phyloP scores from a whole-genome alignment of 2,329 filamentous ascomycete species.

The Penicillium hordei region DNA sequence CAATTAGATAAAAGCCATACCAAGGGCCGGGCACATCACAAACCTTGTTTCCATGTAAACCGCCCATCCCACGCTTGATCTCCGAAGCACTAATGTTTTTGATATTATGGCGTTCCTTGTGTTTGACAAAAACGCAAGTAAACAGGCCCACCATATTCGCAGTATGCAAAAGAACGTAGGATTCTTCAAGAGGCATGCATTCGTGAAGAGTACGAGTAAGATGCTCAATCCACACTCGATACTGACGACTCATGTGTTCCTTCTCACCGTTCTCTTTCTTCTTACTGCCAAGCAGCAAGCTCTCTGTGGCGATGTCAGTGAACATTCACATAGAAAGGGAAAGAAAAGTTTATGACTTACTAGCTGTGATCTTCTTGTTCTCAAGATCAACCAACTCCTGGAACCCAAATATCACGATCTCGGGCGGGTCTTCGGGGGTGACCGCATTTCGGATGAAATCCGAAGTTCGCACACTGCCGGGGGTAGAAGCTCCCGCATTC shows the following conservation, averaged over 20 bases:
- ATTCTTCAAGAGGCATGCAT: constrained; percentile 70
- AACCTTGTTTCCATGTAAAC: constrained; percentile 88
- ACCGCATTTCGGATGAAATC: constrained; percentile 80
- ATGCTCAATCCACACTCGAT: constrained; percentile 94
- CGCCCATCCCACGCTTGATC: constrained; percentile 94
- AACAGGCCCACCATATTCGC: constrained; percentile 91
- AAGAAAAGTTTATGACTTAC: constrained; percentile 44
- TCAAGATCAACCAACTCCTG: constrained; percentile 98
- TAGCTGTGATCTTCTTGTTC: constrained; percentile 96
- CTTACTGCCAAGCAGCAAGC: constrained; percentile 74
- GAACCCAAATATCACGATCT: constrained; percentile 93
- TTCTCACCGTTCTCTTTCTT: constrained; percentile 77
- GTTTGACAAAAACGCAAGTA: constrained; percentile 91
- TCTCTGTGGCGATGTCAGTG: constrained; percentile 55
- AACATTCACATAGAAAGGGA: background rate
- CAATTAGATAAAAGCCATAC: constrained; percentile 10
- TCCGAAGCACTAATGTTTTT: constrained; percentile 75
- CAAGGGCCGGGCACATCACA: constrained; percentile 5
- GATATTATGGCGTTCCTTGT: constrained; percentile 72
- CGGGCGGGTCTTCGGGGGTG: constrained; percentile 72
- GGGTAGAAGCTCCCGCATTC: constrained; percentile 97
- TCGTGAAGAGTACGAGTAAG: constrained; percentile 79
- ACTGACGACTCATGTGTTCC: constrained; percentile 95
- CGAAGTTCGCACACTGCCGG: constrained; percentile 73
- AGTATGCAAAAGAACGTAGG: constrained; percentile 84